Evolutionary conservation across 768 basidiomycete species (phyloP), one percentile per base, ranked within the genome.

Genomic region (Amyloporia xantha): DNA sequence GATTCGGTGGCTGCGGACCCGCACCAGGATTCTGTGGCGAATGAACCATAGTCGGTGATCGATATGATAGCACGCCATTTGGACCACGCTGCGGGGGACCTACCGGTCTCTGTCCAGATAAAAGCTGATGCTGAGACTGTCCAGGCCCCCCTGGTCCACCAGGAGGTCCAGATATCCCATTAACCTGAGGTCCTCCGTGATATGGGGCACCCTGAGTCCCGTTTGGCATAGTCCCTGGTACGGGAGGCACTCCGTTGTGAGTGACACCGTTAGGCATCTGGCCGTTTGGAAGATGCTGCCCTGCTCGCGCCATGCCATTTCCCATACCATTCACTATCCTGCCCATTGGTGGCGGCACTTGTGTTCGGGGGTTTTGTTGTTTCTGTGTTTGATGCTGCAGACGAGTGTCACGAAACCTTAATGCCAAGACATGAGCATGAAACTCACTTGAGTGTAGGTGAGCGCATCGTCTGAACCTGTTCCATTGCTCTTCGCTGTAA

Each of bases 401-500:
- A 33, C 9, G 17, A 19, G 12, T 44, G 24, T 35, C 33, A 35
- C 10, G n/a, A 35, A 19, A 36, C 19, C 12, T 45, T 10, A 9
- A 33, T 36, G 26, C 12, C 17, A 6, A 11, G 11, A n/a, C 41
- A 19, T 4, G 38, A 26, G 7, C 26, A n/a, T 6, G 19, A 41
- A 21, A 68, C 79, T 47, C 55, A 86, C 86, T 69, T 84, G 80
- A 0, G 77, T 81, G 62, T 88, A 89, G 28, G 82, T 50, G 62
- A 87, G 55, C 20, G 84, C 86, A 54, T 89, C 86, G 1, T 87
- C 85, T n/a, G 79, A 62, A 17, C 79, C 82, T 7, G 61, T 62
- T 25, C 77, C 78, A 42, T 75, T 83, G 54, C 82, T 86, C 66
- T 90, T 90, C 40, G 87, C 86, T 11, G 81, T 81, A 62, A 90